Base-by-base conservation (phyloP, 176 grass and related monocot genomes). In the Ensete glaucum region DNA sequence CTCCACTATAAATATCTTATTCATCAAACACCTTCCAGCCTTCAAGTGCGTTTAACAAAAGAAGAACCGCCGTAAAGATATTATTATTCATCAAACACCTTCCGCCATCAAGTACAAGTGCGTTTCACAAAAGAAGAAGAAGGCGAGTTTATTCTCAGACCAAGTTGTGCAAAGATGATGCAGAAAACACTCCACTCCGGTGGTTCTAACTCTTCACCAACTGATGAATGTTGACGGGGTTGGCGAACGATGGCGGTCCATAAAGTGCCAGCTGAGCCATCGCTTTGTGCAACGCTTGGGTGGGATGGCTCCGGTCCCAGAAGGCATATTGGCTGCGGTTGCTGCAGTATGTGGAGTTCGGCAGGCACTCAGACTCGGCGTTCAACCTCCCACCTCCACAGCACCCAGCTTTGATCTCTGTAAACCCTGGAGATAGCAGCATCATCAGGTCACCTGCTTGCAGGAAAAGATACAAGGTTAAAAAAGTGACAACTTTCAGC, bases 261-360 rank as follows among this genome's bases (percentile, higher is more conserved):
- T 67, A 76, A 9, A 82, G 64, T 14, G 60, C 13, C 22, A 82
- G 9, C 8, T 76, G 20, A 50, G 73, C 65, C 1, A 74, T 69
- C 11, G 69, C 58, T 14, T 27, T 70, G 52, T 82, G 76, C 19
- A 82, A 8, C 15, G 80, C 73, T 60, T 82, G 12, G 14, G 80
- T 77, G 9, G 80, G 80, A 25, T 82, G 80, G 69, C 68, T 68
- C 62, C 29, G 68, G 52, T 82, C 80, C 80, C 80, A 82, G 52
- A 56, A 68, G 73, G 48, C 76, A 25, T 82, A 59, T 50, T 77
- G 20, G 55, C 74, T 27, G 20, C 80, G 65, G 24, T 76, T 56
- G 9, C 10, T 3, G 55, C 80, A 83, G 65, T 62, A 77, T 13
- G 74, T 83, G 25, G 54, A 55, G 49, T 83, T 68, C 52, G 13